Conservation (phyloP, 2,329 filamentous ascomycete genomes). For the Colletotrichum phormii region DNA sequence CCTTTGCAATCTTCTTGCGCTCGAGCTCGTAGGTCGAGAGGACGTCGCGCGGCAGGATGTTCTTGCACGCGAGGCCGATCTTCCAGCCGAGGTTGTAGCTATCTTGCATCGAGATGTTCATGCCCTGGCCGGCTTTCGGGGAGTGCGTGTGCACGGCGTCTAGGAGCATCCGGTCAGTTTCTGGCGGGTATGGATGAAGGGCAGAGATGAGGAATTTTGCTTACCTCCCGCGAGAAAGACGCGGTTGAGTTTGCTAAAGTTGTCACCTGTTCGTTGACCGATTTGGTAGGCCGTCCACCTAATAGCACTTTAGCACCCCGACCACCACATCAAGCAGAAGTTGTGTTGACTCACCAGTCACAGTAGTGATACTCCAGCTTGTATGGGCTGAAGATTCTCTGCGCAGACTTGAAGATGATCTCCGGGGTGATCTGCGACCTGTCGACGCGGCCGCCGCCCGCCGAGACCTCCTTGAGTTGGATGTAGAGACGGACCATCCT, state of each 20-base stretch:
- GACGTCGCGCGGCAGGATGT: conserved; percentile 53
- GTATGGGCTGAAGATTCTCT: conserved; percentile 74
- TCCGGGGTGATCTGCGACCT: conserved; percentile 72
- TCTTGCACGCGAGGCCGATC: conserved; percentile 59
- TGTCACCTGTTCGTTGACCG: conserved; percentile 71
- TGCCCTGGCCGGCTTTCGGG: conserved; percentile 76
- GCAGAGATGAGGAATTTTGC: neutral
- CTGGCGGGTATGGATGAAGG: neutral
- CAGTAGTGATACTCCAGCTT: conserved; percentile 71
- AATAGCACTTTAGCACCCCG: too few species aligned
- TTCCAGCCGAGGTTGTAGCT: conserved; percentile 70
- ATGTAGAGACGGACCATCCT: conserved; percentile 74
- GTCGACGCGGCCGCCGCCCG: conserved; percentile 55
- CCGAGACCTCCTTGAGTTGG: conserved; percentile 61
- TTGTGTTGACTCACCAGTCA: conserved; percentile 58
- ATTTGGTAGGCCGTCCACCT: conserved; percentile 75
- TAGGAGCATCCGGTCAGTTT: neutral
- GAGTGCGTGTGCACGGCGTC: conserved; percentile 70
- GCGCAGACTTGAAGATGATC: conserved; percentile 69
- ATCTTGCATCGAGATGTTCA: conserved; percentile 80
- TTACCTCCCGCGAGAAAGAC: conserved; percentile 73
- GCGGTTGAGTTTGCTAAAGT: conserved; percentile 66
- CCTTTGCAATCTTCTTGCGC: conserved; percentile 68
- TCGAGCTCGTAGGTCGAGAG: conserved; percentile 64
- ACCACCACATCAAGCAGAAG: too few species aligned